Evolutionary conservation across 192 early-diverging fungal genomes (phyloP), one percentile per base, ranked within the genome.

Genomic region (Pilaira anomala): DNA sequence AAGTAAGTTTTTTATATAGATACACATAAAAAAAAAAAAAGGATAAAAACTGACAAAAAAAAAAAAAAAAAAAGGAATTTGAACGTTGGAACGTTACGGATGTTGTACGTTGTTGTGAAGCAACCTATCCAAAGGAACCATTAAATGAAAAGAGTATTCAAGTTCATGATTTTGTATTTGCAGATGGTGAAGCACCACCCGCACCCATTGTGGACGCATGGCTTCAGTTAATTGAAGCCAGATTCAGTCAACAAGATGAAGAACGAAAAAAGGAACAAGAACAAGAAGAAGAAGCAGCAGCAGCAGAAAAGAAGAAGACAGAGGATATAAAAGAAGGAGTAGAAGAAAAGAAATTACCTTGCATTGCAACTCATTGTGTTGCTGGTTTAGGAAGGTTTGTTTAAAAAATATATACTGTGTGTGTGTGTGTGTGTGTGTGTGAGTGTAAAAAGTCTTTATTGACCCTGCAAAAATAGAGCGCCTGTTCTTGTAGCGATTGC

Each of bases 61-160:
- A 22, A 30, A 51, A 25, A 28, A 18, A 18, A 48, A 48, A 11
- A 42, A 39, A 88, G 84, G 90, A 93, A 78, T 80, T 93, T 50
- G 72, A 79, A 50, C 74, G 75, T 42, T 81, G 83, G 46, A 68
- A 78, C 40, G 85, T 87, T 3, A 87, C 79, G 14, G 89, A 93
- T 50, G 87, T 93, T 12, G 89, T 93, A 14, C 80, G 92, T n/a
- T 88, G 87, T 1, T 92, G 92, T 64, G 90, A 93, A 51, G 88
- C 92, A 4, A 91, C 92, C n/a, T 93, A 93, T 71, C 65, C 78
- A 21, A 81, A 73, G 9, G 76, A 72, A 9, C 68, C 75, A 6
- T 55, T 91, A 33, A 73, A 68, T 8, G 67, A 71, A 29, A 69
- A 81, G 24, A 85, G 84, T 26, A 88, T 93, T 62, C 62, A 79